These are phyloP conservation scores for Eremothecium coryli DNA, from an alignment of 1,139 yeast species.

Conservation along the genomic window DNA sequence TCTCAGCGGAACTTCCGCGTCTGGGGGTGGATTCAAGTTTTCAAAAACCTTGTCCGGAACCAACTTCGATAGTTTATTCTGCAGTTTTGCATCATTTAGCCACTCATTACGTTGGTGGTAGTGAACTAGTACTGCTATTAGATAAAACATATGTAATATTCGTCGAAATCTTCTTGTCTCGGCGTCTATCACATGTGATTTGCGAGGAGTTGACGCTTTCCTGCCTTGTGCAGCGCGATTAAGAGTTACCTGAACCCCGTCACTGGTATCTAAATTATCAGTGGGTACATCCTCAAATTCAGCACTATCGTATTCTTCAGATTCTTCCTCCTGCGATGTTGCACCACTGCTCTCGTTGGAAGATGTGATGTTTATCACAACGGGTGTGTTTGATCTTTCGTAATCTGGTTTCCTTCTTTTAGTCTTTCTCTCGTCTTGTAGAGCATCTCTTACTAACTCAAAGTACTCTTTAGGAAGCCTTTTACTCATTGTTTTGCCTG, in stretches of 20 bases:
- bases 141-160: constrained; percentile 49
- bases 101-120: constrained; percentile 64
- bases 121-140: constrained; percentile 53
- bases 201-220: constrained; percentile 21
- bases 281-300: constrained; percentile 36
- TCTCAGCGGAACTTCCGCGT: constrained; percentile 31
- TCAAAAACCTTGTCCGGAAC: constrained; percentile 41
- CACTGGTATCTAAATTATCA: constrained; percentile 17
- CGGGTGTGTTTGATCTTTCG: not conserved
- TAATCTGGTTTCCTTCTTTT: constrained; percentile 3
- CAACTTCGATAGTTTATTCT: constrained; percentile 33
- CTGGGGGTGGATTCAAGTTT: constrained; percentile 40
- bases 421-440: constrained; percentile 25
- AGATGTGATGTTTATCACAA: constrained; percentile 25
- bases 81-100: constrained; percentile 49
- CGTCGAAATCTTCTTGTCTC: constrained; percentile 48
- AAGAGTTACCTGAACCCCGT: constrained; percentile 23
- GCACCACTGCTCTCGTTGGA: constrained; percentile 42
- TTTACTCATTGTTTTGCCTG: constrained; percentile 15
- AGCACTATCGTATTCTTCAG: constrained; percentile 32
- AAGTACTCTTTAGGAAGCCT: constrained; percentile 33
- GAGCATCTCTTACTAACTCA: constrained; percentile 33
- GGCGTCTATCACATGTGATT: constrained; percentile 36
- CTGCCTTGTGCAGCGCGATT: constrained; percentile 12
- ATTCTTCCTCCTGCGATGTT: constrained; percentile 22